Evolutionary conservation across 139 green algal genomes (phyloP), one percentile per base, ranked within the genome.

Genomic region (Tetraselmis chui): DNA sequence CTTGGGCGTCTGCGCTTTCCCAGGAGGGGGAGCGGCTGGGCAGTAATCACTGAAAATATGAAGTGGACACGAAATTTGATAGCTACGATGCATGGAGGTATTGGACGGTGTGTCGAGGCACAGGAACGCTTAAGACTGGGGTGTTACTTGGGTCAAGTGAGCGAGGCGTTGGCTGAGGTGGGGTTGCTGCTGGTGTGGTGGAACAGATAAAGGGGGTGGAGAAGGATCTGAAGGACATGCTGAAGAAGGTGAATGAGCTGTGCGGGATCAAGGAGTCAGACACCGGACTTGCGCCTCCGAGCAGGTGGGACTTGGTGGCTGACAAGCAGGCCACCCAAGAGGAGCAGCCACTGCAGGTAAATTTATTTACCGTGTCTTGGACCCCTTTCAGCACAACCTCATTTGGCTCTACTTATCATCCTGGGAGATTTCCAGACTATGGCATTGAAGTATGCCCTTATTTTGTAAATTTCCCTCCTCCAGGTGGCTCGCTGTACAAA

Each of bases 241-340:
- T 92, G n/a, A 94, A 95, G 85, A 88, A 92, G 45, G 92, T 98
- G 32, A 96, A 96, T 75, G 92, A 96, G 25, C 83, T 97, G 0
- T 95, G 91, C 58, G 95, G 95, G 29, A 92, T 98, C 79, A 98
- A 98, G 88, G 95, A 98, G 87, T 94, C 88, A 18, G 97, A 99
- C 87, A 97, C 94, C 0, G 94, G 94, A 2, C 88, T 99, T 29
- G 92, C 95, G n/a, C 92, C 94, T 27, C 97, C 97, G n/a, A 95
- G 89, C 29, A 91, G 97, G 59, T 99, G 97, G 97, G 97, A 99
- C 89, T 86, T 99, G n/a, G 95, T 98, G 26, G 95, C 94, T 1
- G 97, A 99, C 91, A 99, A 99, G 89, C 97, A 99, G 88, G 94
- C 96, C 88, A 96, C 98, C 94, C 94, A 98, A 84, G 95, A 98